Conservation (phyloP, 202 grass and related monocot species). For the Setaria italica region DNA sequence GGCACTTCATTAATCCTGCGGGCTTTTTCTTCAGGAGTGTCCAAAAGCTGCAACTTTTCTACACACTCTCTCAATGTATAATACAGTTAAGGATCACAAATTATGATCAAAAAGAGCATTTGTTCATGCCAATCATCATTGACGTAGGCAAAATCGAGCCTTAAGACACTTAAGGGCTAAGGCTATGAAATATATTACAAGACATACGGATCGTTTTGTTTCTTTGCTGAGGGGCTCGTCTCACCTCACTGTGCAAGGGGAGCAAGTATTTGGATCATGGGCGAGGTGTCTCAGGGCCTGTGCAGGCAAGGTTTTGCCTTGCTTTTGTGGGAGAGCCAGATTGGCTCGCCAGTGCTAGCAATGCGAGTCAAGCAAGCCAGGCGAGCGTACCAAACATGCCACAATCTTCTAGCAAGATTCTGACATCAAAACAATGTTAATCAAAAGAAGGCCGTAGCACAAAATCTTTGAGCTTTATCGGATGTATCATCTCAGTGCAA, state of each 20-base stretch:
- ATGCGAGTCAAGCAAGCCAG: too few species aligned
- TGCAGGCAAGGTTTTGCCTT: too few species aligned
- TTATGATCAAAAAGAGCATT: constrained; percentile 31
- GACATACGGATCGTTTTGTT: not conserved
- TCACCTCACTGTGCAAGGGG: too few species aligned
- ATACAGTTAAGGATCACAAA: constrained; percentile 72
- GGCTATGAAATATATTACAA: constrained; percentile 28
- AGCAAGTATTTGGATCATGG: too few species aligned
- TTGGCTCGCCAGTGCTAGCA: too few species aligned
- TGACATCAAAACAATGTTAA: not conserved
- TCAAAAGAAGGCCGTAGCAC: constrained; percentile 6
- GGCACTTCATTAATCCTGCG: constrained; percentile 80
- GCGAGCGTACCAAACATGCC: too few species aligned
- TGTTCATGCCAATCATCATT: constrained; percentile 27
- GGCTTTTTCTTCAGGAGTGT: constrained; percentile 78
- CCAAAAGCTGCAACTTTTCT: constrained; percentile 86
- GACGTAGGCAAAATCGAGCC: constrained; percentile 12
- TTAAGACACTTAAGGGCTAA: constrained; percentile 7
- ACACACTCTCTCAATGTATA: constrained; percentile 90
- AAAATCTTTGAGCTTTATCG: constrained; percentile 7
- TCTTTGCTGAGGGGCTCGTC: too few species aligned
- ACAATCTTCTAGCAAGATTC: constrained; percentile 4
- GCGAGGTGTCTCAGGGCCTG: too few species aligned
- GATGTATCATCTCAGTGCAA: constrained; percentile 26
- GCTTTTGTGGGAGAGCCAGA: too few species aligned